Conservation (phyloP, 208 protist genomes). For the Crithidia thermophila region DNA sequence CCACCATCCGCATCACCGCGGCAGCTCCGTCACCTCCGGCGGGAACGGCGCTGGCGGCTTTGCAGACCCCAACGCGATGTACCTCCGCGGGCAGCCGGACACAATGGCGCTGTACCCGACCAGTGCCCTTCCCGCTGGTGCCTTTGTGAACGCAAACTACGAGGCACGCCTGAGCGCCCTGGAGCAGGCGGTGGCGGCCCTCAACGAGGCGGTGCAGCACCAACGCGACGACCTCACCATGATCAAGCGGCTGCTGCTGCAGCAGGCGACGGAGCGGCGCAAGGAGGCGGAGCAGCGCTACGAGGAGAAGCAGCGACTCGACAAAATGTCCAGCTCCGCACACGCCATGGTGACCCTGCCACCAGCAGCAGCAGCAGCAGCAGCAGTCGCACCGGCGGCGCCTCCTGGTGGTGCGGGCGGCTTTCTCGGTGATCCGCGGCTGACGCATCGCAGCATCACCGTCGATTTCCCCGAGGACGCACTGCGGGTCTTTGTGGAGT, state of each 20-base stretch:
- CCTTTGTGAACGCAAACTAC: conserved; percentile 12
- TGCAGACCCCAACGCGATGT: not conserved
- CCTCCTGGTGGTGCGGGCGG: not conserved
- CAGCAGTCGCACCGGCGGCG: not conserved
- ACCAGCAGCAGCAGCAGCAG: not conserved
- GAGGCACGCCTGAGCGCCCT: conserved; percentile 59
- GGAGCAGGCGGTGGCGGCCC: conserved; percentile 74
- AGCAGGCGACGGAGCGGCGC: conserved; percentile 67
- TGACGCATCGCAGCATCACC: conserved; percentile 64
- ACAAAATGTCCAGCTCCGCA: not conserved
- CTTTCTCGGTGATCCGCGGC: not conserved
- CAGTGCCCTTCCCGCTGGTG: not conserved
- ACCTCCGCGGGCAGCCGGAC: not conserved
- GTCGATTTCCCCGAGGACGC: conserved; percentile 84
- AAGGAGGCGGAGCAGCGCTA: conserved; percentile 53
- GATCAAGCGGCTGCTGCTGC: conserved; percentile 86
- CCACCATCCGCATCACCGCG: not conserved
- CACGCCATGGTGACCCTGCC: conserved; percentile 11
- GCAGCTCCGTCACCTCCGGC: conserved; percentile 3
- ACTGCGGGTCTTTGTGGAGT: conserved; percentile 72
- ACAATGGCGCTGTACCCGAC: not conserved
- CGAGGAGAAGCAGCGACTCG: conserved; percentile 23
- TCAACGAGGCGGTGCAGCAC: conserved; percentile 77
- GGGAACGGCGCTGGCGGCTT: not conserved
- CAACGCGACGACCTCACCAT: conserved; percentile 87